Base-by-base conservation (phyloP, 2,329 filamentous ascomycete genomes). In the Fusarium lateritium region DNA sequence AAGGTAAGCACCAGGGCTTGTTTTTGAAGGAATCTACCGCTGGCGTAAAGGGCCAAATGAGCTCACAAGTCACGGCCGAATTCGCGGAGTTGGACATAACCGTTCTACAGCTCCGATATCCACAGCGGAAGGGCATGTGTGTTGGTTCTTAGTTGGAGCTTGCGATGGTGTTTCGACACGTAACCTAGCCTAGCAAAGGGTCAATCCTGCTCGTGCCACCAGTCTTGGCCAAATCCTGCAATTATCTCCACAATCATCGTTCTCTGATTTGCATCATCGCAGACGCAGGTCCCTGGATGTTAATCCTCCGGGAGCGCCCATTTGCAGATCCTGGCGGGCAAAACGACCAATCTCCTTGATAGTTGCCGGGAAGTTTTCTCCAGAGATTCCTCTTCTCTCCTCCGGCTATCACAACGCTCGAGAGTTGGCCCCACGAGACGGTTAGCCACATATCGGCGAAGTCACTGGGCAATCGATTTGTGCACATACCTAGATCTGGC, bases 261-360 rank as follows among this genome's bases (percentile, higher is more conserved):
- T 19, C 49, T 58, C 47, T 45, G 45, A 22, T 55, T 63, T 58
- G 56, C 59, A 70, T 65, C 56, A 67, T 64, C 45, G 49, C 44
- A 57, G 56, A 74, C 59, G 69, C 71, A 73, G 69, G 71, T 74
- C 64, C 69, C 58, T 68, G 53, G 60, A 46, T 50, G 60, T 50
- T 51, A 71, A 74, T 65, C 67, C 56, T 67, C 59, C 59, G 68
- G 54, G 42, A 61, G 53, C 45, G 50, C 51, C 52, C 46, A 45
- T 69, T 63, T 67, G 67, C 51, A 70, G 67, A 70, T 67, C 67
- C 46, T 46, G 46, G 39, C 54, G 59, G 49, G 51, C 43, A 50
- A 22, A 55, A 49, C 39, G 53, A 50, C 62, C 57, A 67, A 64
- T 64, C 53, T 53, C 26, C 13, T 51, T 49, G 34, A 53, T 33